Conservation (phyloP, 257 asterid species). For the Leonotis leonurus region DNA sequence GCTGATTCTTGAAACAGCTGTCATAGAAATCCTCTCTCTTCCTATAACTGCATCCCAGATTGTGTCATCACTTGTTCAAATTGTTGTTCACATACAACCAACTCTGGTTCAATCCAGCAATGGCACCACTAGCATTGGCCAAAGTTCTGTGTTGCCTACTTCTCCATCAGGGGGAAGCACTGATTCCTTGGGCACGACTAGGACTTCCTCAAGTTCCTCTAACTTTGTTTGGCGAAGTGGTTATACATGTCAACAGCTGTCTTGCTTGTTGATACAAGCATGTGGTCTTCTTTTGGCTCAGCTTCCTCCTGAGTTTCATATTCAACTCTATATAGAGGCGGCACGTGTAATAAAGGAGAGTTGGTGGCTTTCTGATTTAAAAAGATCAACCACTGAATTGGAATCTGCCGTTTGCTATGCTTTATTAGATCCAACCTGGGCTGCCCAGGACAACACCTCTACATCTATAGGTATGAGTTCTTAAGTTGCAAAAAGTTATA, state of each 20-base stretch:
- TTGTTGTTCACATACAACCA: constrained; percentile 92
- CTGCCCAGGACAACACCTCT: constrained; percentile 97
- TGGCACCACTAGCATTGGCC: constrained; percentile 56
- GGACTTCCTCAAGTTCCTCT: constrained; percentile 50
- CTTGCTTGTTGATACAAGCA: constrained; percentile 93
- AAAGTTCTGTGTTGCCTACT: constrained; percentile 78
- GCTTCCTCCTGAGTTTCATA: constrained; percentile 89
- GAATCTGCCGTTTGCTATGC: constrained; percentile 95
- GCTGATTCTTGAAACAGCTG: constrained; percentile 93
- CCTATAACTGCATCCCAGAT: constrained; percentile 73
- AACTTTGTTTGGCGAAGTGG: constrained; percentile 90
- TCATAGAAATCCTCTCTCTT: constrained; percentile 87
- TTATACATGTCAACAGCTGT: constrained; percentile 90
- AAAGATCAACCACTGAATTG: constrained; percentile 74
- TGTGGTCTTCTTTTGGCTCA: constrained; percentile 95
- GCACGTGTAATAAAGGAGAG: constrained; percentile 91
- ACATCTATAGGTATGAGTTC: constrained; percentile 75
- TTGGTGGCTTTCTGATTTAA: constrained; percentile 92
- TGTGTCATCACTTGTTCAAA: constrained; percentile 84
- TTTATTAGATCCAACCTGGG: constrained; percentile 93
- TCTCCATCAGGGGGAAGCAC: constrained; percentile 99
- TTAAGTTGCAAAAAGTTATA: neutral
- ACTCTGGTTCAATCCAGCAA: constrained; percentile 87
- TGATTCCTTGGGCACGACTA: constrained; percentile 73
- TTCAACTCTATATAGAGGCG: constrained; percentile 76